Evolutionary conservation across 768 basidiomycete genomes (phyloP).

Genomic region (Suillus cothurnatus): DNA sequence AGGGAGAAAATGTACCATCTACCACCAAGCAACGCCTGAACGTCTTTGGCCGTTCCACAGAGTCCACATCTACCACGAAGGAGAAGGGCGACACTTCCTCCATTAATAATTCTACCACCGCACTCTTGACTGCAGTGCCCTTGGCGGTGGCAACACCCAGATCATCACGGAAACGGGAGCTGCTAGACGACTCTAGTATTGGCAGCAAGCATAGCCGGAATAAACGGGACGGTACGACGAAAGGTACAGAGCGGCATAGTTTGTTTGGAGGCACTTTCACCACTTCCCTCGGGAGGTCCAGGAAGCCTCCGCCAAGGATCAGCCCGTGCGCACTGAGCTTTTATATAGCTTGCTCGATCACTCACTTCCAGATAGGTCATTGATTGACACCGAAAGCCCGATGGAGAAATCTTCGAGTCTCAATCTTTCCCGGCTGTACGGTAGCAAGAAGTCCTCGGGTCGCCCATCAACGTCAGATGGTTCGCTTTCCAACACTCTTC

Average conservation of each 20-base stretch:
- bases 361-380: constrained; percentile 21
- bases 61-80: constrained; percentile 32
- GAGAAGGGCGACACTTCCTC: constrained; percentile 36
- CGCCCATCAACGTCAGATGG: constrained; percentile 47
- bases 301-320: constrained; percentile 84
- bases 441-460: constrained; percentile 45
- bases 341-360: constrained; percentile 9
- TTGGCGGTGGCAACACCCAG: constrained; percentile 23
- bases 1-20: constrained; percentile 54
- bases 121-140: constrained; percentile 24
- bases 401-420: constrained; percentile 50
- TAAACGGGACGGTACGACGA: constrained; percentile 53
- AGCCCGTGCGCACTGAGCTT: constrained; percentile 51
- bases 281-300: constrained; percentile 60
- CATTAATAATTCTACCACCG: constrained; percentile 29
- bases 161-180: constrained; percentile 21
- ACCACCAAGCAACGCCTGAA: constrained; percentile 47
- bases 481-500: constrained; percentile 24
- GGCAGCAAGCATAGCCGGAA: constrained; percentile 40
- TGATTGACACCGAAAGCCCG: constrained; percentile 36
- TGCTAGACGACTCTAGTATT: constrained; percentile 26
- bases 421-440: constrained; percentile 51
- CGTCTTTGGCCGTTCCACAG: constrained; percentile 61
- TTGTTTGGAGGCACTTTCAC: constrained; percentile 76
- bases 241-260: constrained; percentile 64